A percentile compares a stretch with the other conserved stretches of the same genome.
Conservation (phyloP, 192 early-diverging fungal genomes). For the Gryganskiella cystojenkinii region DNA sequence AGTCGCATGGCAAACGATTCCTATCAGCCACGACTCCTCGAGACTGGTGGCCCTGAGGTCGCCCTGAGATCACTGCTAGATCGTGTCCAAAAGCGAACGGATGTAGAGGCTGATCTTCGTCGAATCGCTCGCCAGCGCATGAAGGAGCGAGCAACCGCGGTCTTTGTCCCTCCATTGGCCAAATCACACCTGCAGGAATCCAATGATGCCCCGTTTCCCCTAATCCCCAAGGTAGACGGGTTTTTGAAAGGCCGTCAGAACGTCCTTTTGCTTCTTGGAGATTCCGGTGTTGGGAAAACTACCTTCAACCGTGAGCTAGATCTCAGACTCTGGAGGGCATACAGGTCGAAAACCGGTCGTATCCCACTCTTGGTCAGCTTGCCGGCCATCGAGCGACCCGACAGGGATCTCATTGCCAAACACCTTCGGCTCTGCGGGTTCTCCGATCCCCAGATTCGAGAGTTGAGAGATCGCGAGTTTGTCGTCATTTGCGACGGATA, state of each 20-base stretch:
- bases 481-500: conserved; percentile 18
- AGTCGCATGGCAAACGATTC: not conserved
- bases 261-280: conserved; percentile 7
- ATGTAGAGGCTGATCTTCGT: not conserved
- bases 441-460: not conserved
- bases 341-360: not conserved
- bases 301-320: conserved; percentile 16
- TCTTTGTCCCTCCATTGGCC: not conserved
- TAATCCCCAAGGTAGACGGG: not conserved
- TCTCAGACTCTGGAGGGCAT: not conserved
- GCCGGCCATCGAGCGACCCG: conserved; percentile 1
- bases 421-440: not conserved
- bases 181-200: not conserved
- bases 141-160: not conserved
- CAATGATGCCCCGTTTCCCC: not conserved
- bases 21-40: not conserved
- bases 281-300: conserved; percentile 18
- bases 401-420: conserved; percentile 16
- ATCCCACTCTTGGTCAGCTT: conserved; percentile 17
- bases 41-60: not conserved
- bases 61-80: not conserved
- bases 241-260: not conserved
- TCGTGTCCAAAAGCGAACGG: not conserved
- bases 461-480: not conserved
- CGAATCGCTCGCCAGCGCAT: not conserved